These are phyloP conservation scores for Endoconidiophora laricicola DNA, from an alignment of 2,329 filamentous ascomycete species.

Conservation along the genomic window DNA sequence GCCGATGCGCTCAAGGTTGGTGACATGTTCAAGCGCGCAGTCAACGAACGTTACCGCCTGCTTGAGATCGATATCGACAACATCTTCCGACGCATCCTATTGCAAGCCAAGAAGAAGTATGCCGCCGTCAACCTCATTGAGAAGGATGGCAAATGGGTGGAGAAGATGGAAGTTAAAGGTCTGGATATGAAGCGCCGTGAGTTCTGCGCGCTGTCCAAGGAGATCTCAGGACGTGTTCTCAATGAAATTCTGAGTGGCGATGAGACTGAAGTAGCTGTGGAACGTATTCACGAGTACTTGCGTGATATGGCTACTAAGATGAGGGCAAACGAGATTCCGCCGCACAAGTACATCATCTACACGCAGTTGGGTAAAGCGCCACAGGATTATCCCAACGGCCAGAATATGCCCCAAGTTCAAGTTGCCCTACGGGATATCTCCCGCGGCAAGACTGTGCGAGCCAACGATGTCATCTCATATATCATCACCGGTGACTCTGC, in stretches of 20 bases:
- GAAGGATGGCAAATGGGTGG: constrained; percentile 72
- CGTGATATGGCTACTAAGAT: constrained; percentile 72
- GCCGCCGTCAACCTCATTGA: constrained; percentile 90
- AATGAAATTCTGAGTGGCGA: constrained; percentile 90
- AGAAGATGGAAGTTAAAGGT: constrained; percentile 96
- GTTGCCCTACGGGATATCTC: constrained; percentile 80
- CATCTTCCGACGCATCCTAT: constrained; percentile 76
- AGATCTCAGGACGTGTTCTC: constrained; percentile 78
- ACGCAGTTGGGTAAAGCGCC: constrained; percentile 93
- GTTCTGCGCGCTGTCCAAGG: constrained; percentile 89
- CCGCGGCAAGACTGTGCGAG: constrained; percentile 72
- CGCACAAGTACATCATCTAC: constrained; percentile 89
- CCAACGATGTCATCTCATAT: constrained; percentile 92
- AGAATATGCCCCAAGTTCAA: constrained; percentile 92
- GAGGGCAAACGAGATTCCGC: constrained; percentile 59
- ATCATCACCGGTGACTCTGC: constrained; percentile 62
- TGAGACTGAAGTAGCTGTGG: constrained; percentile 72
- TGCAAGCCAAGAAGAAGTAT: constrained; percentile 99
- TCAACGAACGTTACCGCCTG: constrained; percentile 84
- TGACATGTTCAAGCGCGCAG: constrained; percentile 82
- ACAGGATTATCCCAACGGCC: constrained; percentile 82
- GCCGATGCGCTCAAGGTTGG: constrained; percentile 82
- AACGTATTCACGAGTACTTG: constrained; percentile 85
- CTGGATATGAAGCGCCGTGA: constrained; percentile 95
- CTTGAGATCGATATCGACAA: constrained; percentile 98